Evolutionary conservation across 2,329 filamentous ascomycete species (phyloP).

Genomic region (Trichophyton schoenleinii): DNA sequence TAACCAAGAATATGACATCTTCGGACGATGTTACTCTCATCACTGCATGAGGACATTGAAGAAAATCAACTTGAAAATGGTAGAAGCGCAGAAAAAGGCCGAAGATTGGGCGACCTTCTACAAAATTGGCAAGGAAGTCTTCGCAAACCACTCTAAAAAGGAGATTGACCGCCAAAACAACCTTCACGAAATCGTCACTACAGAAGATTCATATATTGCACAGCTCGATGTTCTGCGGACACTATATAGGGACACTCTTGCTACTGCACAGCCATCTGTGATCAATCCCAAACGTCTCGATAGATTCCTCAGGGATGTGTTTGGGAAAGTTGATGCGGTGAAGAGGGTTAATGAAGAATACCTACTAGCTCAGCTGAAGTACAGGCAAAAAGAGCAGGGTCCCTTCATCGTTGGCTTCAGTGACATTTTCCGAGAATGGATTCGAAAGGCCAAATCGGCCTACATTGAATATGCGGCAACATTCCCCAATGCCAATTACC

Average conservation of each 20-base stretch:
- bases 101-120: slow-evolving; percentile 89
- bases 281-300: slow-evolving; percentile 65
- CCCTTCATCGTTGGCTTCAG: slow-evolving; percentile 91
- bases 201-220: slow-evolving; percentile 82
- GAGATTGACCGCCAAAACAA: slow-evolving; percentile 89
- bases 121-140: slow-evolving; percentile 62
- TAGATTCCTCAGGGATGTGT: slow-evolving; percentile 72
- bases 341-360: slow-evolving; percentile 87
- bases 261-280: slow-evolving; percentile 61
- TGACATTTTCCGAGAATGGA: slow-evolving; percentile 97
- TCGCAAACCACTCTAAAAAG: slow-evolving; percentile 62
- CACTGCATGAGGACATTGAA: slow-evolving; percentile 90
- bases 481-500: slow-evolving; percentile 71
- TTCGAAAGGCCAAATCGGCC: slow-evolving; percentile 74
- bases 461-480: slow-evolving; percentile 87
- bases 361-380: slow-evolving; percentile 84
- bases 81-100: slow-evolving; percentile 54
- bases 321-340: slow-evolving; percentile 80
- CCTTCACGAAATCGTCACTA: slow-evolving; percentile 86
- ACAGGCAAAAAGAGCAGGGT: slow-evolving; percentile 90
- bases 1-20: slow-evolving; percentile 43
- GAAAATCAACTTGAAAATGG: slow-evolving; percentile 73
- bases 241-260: slow-evolving; percentile 73
- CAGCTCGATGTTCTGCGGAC: slow-evolving; percentile 74
- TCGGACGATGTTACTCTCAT: slow-evolving; percentile 78